Evolutionary conservation across 2,329 filamentous ascomycete species (phyloP), one percentile per base, ranked within the genome.

Genomic region (Xylaria sp.): DNA sequence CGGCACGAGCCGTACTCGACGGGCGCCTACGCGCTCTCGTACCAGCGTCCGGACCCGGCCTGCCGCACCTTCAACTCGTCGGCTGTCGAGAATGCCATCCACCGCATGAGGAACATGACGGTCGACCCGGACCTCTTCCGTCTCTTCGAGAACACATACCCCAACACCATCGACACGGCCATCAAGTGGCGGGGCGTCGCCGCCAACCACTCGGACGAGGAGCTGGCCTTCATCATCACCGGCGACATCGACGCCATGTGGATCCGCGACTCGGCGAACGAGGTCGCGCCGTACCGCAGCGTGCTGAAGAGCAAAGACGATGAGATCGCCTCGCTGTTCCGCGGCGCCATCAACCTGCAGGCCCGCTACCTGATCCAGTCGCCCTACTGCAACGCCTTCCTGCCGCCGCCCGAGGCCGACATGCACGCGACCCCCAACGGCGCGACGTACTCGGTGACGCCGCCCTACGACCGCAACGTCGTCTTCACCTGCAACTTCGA

Each of bases 401-500:
- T 97, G 78, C 93, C 94, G 1, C 94, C 94, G 0, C 86, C 89
- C 2, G 92, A 93, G 61, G 94, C 92, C 61, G 88, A 89, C 2
- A 85, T 95, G 41, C 75, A 80, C 1, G 86, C 91, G 1, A 83
- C 85, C 0, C 76, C 81, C 13, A 91, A 91, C 75, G 83, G 85
- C 1, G 88, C 87, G 0, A 86, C 87, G 1, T 90, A 91, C 78
- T 71, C 83, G 81, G 77, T 79, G 82, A 87, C 64, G 86, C 91
- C 92, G 1, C 82, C 85, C 0, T 93, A 94, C 73, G 90, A 93
- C 75, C 85, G 86, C 1, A 84, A 84, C 1, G 85, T 90, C 46
- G 94, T 97, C 0, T 98, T 96, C 77, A 95, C 98, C 80, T 98
- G 95, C 86, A 98, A 98, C 80, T 98, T 96, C 80, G 95, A 98